Evolutionary conservation across 257 asterid genomes (phyloP).

Genomic region (Penstemon barbatus): DNA sequence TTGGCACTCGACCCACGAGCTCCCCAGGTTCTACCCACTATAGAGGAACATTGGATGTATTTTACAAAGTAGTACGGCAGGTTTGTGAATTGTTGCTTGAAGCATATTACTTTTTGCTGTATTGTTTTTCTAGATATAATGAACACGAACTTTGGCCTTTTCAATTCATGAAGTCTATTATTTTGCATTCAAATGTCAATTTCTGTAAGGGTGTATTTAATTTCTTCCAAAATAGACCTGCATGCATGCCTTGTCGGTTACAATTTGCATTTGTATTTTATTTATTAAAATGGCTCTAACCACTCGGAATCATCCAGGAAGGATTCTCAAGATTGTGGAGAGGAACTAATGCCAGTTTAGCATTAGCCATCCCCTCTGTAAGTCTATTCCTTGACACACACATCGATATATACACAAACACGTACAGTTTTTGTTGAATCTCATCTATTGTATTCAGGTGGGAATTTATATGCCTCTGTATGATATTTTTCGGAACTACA

Average conservation of each 20-base stretch:
- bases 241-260: conserved; percentile 1
- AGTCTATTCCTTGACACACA: conserved; percentile 28
- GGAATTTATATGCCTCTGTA: conserved; percentile 91
- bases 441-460: conserved; percentile 47
- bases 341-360: conserved; percentile 93
- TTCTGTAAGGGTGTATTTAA: neutral
- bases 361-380: conserved; percentile 91
- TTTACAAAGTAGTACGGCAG: conserved; percentile 67
- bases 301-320: conserved; percentile 56
- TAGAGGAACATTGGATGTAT: conserved; percentile 76
- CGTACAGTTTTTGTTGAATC: neutral
- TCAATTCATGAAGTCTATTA: neutral
- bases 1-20: conserved; percentile 43
- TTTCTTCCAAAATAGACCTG: neutral
- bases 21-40: conserved; percentile 57
- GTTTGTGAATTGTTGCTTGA: conserved; percentile 43
- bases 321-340: conserved; percentile 84
- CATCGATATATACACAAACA: neutral
- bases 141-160: neutral
- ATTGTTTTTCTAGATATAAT: neutral
- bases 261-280: conserved; percentile 1
- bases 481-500: conserved; percentile 68
- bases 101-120: neutral
- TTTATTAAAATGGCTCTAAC: conserved; percentile 23
- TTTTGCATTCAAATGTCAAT: neutral